Evolutionary conservation across 257 asterid genomes (phyloP).

Genomic region (Solanum chiquidenum): DNA sequence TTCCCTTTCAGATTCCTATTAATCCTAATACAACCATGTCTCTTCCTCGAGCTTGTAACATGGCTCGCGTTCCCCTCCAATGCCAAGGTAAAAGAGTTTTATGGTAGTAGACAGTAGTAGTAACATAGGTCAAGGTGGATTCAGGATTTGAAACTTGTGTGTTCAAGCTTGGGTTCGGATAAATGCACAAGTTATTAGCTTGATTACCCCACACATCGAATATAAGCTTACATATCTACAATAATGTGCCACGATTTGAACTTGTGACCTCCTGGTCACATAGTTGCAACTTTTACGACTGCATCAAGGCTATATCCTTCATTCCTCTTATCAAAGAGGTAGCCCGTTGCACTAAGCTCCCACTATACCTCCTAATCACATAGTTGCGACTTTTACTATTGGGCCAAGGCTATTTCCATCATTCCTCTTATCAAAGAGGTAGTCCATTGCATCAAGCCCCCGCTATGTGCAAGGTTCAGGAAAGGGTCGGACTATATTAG

Average conservation of each 20-base stretch:
- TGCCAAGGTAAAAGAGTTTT: conserved; percentile 42
- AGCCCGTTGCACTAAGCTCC: neutral
- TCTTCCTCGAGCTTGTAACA: conserved; percentile 61
- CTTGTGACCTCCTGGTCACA: neutral
- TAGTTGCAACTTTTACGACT: neutral
- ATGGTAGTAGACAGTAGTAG: neutral
- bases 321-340: neutral
- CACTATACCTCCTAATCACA: neutral
- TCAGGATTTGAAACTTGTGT: neutral
- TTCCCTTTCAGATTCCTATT: conserved; percentile 34
- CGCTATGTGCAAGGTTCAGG: neutral
- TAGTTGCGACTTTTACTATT: neutral
- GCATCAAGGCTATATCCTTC: neutral
- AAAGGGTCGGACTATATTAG: neutral
- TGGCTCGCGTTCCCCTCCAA: conserved; percentile 53
- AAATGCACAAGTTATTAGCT: neutral
- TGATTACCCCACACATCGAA: neutral
- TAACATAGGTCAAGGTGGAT: neutral
- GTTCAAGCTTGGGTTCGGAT: neutral
- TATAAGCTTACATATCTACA: neutral
- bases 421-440: neutral
- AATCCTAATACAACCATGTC: conserved; percentile 44
- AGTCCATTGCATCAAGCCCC: too few relatives aligned
- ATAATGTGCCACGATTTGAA: neutral
- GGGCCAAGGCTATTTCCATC: neutral